phyloP scores from a whole-genome alignment of 805 yeast genomes.

The Metschnikowia orientalis region DNA sequence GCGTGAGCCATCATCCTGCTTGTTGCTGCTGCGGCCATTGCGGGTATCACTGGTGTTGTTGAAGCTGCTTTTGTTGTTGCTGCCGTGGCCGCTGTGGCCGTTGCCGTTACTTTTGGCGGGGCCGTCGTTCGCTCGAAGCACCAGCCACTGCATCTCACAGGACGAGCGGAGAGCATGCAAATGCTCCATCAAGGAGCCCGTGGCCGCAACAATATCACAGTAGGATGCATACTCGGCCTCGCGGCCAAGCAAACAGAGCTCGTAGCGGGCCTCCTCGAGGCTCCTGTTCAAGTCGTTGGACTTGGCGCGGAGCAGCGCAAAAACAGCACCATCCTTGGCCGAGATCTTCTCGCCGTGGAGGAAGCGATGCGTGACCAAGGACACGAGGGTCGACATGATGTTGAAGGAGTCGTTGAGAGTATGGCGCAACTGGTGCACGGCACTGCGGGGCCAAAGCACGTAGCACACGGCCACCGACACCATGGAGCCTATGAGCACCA shows the following conservation, averaged over 20 bases:
- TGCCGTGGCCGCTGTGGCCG: too few relatives aligned
- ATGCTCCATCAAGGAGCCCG: conserved; percentile 49
- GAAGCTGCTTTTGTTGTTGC: too few relatives aligned
- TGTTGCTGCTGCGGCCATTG: too few relatives aligned
- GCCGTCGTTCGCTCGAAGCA: conserved; percentile 33
- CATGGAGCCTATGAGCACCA: conserved; percentile 58
- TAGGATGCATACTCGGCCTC: conserved; percentile 50
- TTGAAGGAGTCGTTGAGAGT: conserved; percentile 49
- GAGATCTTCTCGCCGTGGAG: conserved; percentile 44
- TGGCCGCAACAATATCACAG: conserved; percentile 45
- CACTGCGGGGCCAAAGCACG: conserved; percentile 59
- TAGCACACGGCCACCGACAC: conserved; percentile 60
- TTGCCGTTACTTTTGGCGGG: conserved; percentile 1
- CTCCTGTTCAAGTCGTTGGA: conserved; percentile 35
- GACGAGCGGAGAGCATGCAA: conserved; percentile 67
- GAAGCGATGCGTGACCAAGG: conserved; percentile 46
- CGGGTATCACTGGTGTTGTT: too few relatives aligned
- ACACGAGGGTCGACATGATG: conserved; percentile 46
- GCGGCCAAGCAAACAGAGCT: conserved; percentile 49
- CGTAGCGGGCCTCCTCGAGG: conserved; percentile 60
- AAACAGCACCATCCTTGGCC: conserved; percentile 34
- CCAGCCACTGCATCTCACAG: conserved; percentile 60
- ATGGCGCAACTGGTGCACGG: conserved; percentile 42
- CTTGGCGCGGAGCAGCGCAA: conserved; percentile 37
- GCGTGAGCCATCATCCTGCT: too few relatives aligned